phyloP scores from a whole-genome alignment of 495 filamentous ascomycete genomes.

The Beverwykella pulmonaria region DNA sequence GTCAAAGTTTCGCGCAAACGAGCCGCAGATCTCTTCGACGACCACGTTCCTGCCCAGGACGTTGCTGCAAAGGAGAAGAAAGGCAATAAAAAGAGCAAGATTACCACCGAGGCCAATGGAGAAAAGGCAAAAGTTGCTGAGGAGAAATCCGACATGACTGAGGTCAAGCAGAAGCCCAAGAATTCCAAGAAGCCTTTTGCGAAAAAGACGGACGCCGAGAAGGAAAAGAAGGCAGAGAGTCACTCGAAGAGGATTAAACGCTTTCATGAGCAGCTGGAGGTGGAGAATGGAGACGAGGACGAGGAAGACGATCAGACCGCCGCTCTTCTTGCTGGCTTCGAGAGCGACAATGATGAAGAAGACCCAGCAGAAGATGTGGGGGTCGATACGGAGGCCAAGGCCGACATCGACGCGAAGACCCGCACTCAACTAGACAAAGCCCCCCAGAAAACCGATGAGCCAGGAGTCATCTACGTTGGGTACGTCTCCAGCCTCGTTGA shows the following conservation, averaged over 20 bases:
- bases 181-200: slow-evolving; percentile 16
- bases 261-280: slow-evolving; percentile 23
- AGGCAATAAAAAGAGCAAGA: slow-evolving; percentile 28
- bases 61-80: slow-evolving; percentile 42
- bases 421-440: slow-evolving; percentile 64
- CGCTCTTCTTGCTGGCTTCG: slow-evolving; percentile 74
- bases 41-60: slow-evolving; percentile 40
- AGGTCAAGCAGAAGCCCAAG: slow-evolving; percentile 21
- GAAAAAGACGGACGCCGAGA: slow-evolving; percentile 36
- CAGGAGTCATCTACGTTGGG: slow-evolving; percentile 85
- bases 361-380: slow-evolving; percentile 62
- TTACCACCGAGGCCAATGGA: neutral
- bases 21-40: slow-evolving; percentile 54
- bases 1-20: slow-evolving; percentile 55
- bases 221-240: slow-evolving; percentile 36
- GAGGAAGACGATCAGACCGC: slow-evolving; percentile 61
- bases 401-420: slow-evolving; percentile 56
- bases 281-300: slow-evolving; percentile 13
- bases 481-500: slow-evolving; percentile 39
- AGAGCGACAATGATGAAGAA: slow-evolving; percentile 64
- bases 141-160: neutral
- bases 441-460: slow-evolving; percentile 52
- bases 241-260: slow-evolving; percentile 24
- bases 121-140: neutral
- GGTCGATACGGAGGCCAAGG: slow-evolving; percentile 58